These are phyloP conservation scores for Neurospora sp. DNA, from an alignment of 495 filamentous ascomycete genomes.

Conservation along the genomic window DNA sequence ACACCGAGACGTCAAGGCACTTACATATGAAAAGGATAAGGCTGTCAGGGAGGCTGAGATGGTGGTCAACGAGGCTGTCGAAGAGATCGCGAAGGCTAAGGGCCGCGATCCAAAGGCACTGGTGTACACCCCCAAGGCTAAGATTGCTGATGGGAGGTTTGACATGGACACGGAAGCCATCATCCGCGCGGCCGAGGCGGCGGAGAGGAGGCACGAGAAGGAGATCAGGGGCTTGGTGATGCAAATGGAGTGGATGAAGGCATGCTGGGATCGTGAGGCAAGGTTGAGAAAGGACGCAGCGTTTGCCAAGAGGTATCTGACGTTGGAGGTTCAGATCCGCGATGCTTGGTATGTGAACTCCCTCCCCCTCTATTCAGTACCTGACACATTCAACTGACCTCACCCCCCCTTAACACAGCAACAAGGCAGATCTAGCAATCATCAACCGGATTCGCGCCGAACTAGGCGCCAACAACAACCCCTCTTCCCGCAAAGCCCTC, in stretches of 20 bases:
- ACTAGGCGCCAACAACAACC: constrained; percentile 17
- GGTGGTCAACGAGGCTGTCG: constrained; percentile 10
- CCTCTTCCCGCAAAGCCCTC: constrained; percentile 19
- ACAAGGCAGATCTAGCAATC: constrained; percentile 80
- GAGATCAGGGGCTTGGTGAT: constrained; percentile 77
- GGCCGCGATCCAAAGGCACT: background rate
- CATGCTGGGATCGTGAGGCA: constrained; percentile 66
- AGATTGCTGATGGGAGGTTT: constrained; percentile 6
- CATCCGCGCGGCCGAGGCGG: constrained; percentile 39
- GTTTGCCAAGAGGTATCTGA: constrained; percentile 66
- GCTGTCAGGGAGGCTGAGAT: constrained; percentile 13
- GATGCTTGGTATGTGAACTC: constrained; percentile 68
- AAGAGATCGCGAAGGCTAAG: background rate
- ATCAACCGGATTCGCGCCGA: constrained; percentile 58
- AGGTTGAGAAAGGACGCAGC: constrained; percentile 66
- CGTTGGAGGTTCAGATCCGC: constrained; percentile 72
- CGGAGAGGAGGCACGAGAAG: constrained; percentile 56
- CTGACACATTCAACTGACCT: background rate
- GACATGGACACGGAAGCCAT: constrained; percentile 28
- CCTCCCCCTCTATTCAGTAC: background rate
- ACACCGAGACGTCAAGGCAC: constrained; percentile 28
- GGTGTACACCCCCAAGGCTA: background rate
- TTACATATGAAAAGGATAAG: constrained; percentile 29
- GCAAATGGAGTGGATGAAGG: constrained; percentile 83
- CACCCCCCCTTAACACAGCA: constrained; percentile 42